A percentile compares a stretch with the other conserved stretches of the same genome.
Conservation (phyloP, 371 early-diverging fungal species). For the Spraguea lophii region DNA sequence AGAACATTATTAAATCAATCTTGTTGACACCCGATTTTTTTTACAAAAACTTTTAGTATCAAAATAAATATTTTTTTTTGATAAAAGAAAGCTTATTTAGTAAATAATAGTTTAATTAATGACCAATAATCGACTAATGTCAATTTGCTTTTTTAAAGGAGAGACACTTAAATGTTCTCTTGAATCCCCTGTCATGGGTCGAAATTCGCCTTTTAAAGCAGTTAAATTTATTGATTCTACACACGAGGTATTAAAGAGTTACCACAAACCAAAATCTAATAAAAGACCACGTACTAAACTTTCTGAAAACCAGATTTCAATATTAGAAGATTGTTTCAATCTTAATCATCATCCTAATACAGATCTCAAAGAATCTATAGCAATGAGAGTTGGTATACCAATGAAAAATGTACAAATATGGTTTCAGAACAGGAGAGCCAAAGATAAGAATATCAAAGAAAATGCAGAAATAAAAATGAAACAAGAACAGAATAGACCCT, state of each 20-base stretch:
- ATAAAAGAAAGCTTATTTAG: too few species aligned
- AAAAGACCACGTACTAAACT: slow-evolving; percentile 16
- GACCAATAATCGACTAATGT: too few species aligned
- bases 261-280: background rate
- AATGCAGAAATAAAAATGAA: too few species aligned
- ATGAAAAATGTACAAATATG: slow-evolving; percentile 38
- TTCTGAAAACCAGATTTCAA: slow-evolving; percentile 2
- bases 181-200: too few species aligned
- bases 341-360: slow-evolving; percentile 9
- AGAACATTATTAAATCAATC: too few species aligned
- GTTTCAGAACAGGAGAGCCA: slow-evolving; percentile 44
- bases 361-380: slow-evolving; percentile 4
- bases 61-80: too few species aligned
- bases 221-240: slow-evolving; percentile 23
- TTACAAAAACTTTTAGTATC: too few species aligned
- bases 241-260: slow-evolving; percentile 7
- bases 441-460: slow-evolving; percentile 23
- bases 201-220: background rate
- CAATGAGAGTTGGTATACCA: slow-evolving; percentile 14
- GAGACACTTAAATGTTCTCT: too few species aligned
- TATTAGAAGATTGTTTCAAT: slow-evolving; percentile 14
- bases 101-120: too few species aligned
- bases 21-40: too few species aligned
- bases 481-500: too few species aligned
- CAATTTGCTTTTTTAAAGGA: too few species aligned